phyloP scores from a whole-genome alignment of 2,329 filamentous ascomycete species.

The Akanthomyces lecanii region DNA sequence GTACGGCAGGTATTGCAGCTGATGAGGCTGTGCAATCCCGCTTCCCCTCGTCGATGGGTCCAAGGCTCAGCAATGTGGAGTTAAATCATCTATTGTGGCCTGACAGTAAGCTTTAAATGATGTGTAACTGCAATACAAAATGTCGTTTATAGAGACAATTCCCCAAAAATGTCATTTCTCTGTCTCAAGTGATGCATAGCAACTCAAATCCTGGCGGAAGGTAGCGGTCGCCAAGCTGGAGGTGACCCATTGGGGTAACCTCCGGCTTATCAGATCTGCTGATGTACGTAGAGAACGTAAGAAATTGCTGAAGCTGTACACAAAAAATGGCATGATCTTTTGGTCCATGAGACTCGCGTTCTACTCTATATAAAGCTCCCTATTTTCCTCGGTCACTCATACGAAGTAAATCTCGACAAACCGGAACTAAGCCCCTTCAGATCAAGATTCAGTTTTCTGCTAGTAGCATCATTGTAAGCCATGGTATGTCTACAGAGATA shows the following conservation, averaged over 20 bases:
- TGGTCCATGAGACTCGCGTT: background rate
- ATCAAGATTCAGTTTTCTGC: background rate
- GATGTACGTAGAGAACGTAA: background rate
- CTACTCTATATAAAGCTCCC: background rate
- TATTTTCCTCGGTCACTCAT: background rate
- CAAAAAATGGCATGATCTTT: too few species aligned
- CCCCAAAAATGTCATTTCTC: background rate
- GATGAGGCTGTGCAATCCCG: background rate
- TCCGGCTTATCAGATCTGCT: conserved; percentile 1
- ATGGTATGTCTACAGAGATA: background rate
- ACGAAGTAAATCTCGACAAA: background rate
- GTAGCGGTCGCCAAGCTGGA: conserved; percentile 34
- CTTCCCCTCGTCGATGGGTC: background rate
- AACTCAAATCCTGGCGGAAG: conserved; percentile 42
- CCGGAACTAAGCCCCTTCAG: too few species aligned
- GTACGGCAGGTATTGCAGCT: too few species aligned
- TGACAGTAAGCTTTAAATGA: background rate
- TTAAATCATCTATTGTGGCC: background rate
- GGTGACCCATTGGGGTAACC: background rate
- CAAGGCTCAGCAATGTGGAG: background rate
- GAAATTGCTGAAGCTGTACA: too few species aligned
- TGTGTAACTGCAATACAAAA: background rate
- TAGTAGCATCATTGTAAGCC: background rate
- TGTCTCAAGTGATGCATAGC: conserved; percentile 21
- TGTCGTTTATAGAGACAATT: background rate